Evolutionary conservation across 257 asterid genomes (phyloP), one percentile per base, ranked within the genome.

Genomic region (Solanum ahanhuiri): DNA sequence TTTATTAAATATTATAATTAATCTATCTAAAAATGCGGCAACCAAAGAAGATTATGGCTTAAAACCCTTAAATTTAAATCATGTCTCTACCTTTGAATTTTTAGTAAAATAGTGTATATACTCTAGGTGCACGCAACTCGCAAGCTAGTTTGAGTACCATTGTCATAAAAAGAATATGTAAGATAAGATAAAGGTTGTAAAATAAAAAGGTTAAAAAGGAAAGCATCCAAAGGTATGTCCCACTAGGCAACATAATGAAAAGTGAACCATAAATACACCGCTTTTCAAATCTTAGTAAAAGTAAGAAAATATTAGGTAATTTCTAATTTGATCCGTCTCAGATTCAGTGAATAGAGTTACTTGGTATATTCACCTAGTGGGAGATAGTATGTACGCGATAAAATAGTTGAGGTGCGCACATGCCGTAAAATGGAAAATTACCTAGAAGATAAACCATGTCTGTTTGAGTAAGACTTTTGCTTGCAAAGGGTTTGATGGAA

Each of bases 401-500:
- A 41, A 41, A 41, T 41, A 2, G 45, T 41, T 0, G 4, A 41
- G 45, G 0, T 41, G 45, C 45, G 1, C 45, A 41, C 45, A 41
- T 41, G 45, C 45, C 35, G 35, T 33, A 7, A 37, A 37, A 37
- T 37, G 10, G 7, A 6, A 35, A 28, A n/a, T 83, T 4, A 48
- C 97, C 97, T 69, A 93, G 88, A 83, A 94, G 96, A 25, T 87
- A 86, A 20, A 91, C 88, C 98, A 94, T 93, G 87, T 94, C 93
- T 0, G 43, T 85, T 63, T 87, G 31, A 31, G 54, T 34, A 17
- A 94, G 93, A 7, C 89, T 91, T 87, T 93, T 92, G 51, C 31
- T 63, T 6, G 89, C 82, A 72, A 93, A 94, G 1, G 89, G 85
- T 79, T 85, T 83, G 63, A 87, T 85, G 18, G 92, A 89, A 71